Evolutionary conservation across 2,329 filamentous ascomycete species (phyloP).

Genomic region (Alternaria novae-zelandiae): DNA sequence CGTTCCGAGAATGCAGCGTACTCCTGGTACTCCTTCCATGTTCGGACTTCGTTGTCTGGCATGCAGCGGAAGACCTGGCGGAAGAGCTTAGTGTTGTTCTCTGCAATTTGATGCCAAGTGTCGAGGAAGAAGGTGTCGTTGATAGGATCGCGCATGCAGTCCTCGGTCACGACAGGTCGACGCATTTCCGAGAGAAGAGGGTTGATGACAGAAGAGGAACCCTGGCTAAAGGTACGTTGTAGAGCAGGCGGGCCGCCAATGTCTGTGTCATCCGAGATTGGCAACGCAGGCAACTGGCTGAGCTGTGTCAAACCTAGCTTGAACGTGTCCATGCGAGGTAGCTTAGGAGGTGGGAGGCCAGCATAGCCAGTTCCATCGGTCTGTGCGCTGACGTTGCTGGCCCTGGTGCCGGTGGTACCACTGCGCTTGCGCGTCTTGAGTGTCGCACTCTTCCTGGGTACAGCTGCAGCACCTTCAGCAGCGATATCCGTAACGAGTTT

Average conservation of each 20-base stretch:
- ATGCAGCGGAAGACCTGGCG: conserved; percentile 94
- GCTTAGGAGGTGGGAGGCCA: conserved; percentile 64
- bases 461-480: conserved; percentile 59
- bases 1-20: conserved; percentile 77
- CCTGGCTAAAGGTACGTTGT: conserved; percentile 58
- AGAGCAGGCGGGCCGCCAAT: conserved; percentile 74
- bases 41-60: conserved; percentile 92
- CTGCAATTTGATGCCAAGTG: conserved; percentile 84
- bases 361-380: conserved; percentile 55
- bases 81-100: conserved; percentile 95
- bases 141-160: conserved; percentile 94
- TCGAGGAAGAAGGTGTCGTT: conserved; percentile 83
- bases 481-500: conserved; percentile 70
- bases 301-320: conserved; percentile 71
- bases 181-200: conserved; percentile 70
- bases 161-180: conserved; percentile 76
- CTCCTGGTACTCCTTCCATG: conserved; percentile 92
- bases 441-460: conserved; percentile 57
- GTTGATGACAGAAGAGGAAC: conserved; percentile 57
- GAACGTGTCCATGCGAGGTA: conserved; percentile 68
- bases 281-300: conserved; percentile 74
- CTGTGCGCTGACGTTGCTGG: conserved; percentile 37
- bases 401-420: conserved; percentile 40
- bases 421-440: conserved; percentile 38
- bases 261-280: conserved; percentile 77